These are phyloP conservation scores for Aureobasidium sp. DNA, from an alignment of 2,329 filamentous ascomycete genomes.

Conservation along the genomic window DNA sequence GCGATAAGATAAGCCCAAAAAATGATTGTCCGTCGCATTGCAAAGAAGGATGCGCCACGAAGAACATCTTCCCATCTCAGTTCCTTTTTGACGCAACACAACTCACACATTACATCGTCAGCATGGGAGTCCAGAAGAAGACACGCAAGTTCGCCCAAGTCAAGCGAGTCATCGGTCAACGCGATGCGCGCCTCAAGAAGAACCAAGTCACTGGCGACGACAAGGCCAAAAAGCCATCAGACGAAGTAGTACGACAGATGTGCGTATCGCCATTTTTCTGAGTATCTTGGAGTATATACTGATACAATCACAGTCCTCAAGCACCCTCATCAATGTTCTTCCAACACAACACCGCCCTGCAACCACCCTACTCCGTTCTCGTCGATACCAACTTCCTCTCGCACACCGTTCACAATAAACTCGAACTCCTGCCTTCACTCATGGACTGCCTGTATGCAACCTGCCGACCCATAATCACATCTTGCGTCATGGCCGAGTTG, in stretches of 20 bases:
- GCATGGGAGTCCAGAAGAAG: conserved; percentile 82
- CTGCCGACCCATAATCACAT: conserved; percentile 79
- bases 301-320: conserved; percentile 15
- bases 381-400: conserved; percentile 88
- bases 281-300: not conserved
- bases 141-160: conserved; percentile 85
- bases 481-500: conserved; percentile 74
- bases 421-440: conserved; percentile 78
- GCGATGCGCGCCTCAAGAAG: conserved; percentile 74
- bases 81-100: not conserved
- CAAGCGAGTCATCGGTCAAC: conserved; percentile 75
- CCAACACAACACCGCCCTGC: conserved; percentile 76
- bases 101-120: not conserved
- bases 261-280: too few relatives aligned
- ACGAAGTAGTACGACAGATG: conserved; percentile 54
- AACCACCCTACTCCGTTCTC: conserved; percentile 73
- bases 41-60: not conserved
- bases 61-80: not conserved
- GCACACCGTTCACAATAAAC: conserved; percentile 84
- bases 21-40: not conserved
- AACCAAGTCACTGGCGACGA: conserved; percentile 63
- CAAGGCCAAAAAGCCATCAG: conserved; percentile 48
- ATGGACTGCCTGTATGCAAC: conserved; percentile 94
- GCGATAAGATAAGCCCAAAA: conserved; percentile 8
- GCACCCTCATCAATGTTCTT: conserved; percentile 64